A percentile compares a stretch with the other conserved stretches of the same genome.
Conservation (phyloP, 768 basidiomycete species). For the Ramaria sp. region DNA sequence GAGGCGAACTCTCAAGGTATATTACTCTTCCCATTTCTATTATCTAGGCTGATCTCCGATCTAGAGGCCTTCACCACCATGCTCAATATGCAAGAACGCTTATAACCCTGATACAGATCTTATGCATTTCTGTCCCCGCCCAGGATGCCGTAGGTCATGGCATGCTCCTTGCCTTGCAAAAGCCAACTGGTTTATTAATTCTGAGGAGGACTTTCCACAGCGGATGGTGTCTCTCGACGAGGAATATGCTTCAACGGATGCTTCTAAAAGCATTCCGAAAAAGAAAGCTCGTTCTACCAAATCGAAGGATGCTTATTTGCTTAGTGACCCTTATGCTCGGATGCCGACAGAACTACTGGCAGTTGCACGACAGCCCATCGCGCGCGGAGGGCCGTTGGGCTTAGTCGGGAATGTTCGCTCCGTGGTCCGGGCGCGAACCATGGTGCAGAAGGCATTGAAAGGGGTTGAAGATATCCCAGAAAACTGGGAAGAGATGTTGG, state of each 20-base stretch:
- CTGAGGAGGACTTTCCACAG: conserved; percentile 1
- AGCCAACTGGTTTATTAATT: conserved; percentile 13
- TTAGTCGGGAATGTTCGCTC: conserved; percentile 39
- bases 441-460: conserved; percentile 32
- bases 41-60: neutral
- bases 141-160: conserved; percentile 33
- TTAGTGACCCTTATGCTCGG: neutral
- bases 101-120: conserved; percentile 35
- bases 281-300: neutral
- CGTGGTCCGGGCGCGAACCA: conserved; percentile 34
- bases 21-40: neutral
- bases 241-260: neutral
- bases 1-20: conserved; percentile 25
- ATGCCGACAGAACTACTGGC: conserved; percentile 27
- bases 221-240: conserved; percentile 2
- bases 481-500: conserved; percentile 29
- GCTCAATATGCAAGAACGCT: conserved; percentile 34
- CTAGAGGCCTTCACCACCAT: conserved; percentile 12
- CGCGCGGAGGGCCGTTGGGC: conserved; percentile 35
- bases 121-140: conserved; percentile 50
- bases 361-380: conserved; percentile 41
- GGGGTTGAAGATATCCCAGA: conserved; percentile 21
- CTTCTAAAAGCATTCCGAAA: neutral
- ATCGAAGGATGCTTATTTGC: neutral
- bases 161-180: conserved; percentile 36